Evolutionary conservation across 371 early-diverging fungal species (phyloP), one percentile per base, ranked within the genome.

Genomic region (Mucor mucedo): DNA sequence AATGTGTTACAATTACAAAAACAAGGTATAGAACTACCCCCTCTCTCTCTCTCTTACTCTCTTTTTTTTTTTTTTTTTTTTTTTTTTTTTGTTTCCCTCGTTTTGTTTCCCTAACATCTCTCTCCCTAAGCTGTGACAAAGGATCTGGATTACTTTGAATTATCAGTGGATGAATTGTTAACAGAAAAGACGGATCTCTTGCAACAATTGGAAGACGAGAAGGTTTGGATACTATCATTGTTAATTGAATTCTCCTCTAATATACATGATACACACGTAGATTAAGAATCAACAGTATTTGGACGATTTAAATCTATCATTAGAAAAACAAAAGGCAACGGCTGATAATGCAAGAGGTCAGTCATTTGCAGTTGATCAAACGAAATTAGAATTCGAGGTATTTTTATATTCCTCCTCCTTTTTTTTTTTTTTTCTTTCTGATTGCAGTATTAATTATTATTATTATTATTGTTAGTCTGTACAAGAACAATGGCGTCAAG

Each of bases 81-180:
- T n/a, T n/a, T n/a, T n/a, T n/a, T n/a, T n/a, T n/a, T 0, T 21
- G 1, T 21, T 21, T 21, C 21, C 21, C 21, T 21, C 21, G 21
- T 21, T 21, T 21, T 21, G 21, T 21, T 21, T 21, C 21, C n/a
- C 42, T 42, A n/a, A 13, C 48, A 21, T 27, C 30, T 32, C 32
- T 32, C 14, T 28, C 13, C 28, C 38, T 21, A 47, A 80, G 81
- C 81, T 16, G 74, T 80, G 27, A 40, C 73, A 27, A 78, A 76
- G 33, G 81, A 80, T 62, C 65, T 80, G 7, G 81, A 80, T 30
- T 80, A 78, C 38, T 72, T 80, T 29, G 59, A 82, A 70, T 39
- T 81, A 40, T 69, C 80, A 47, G 64, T 82, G 55, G 75, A 89
- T 71, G 77, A 84, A 63, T 35, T 80, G 30, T 71, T 84, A 77